Evolutionary conservation across 164 flowering plant species (phyloP).

Genomic region (Platanus orientalis): DNA sequence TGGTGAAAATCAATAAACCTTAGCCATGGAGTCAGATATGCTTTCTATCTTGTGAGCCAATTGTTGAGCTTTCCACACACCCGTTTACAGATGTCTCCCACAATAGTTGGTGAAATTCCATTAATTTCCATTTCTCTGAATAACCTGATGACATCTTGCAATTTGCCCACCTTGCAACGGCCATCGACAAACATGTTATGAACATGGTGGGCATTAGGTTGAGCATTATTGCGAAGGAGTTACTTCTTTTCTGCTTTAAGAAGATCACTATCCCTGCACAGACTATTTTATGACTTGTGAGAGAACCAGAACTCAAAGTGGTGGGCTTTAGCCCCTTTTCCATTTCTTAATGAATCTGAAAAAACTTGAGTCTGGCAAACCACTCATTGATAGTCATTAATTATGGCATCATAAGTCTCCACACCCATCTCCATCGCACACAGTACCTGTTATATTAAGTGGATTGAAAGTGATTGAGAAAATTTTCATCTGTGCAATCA

Average conservation of each 20-base stretch:
- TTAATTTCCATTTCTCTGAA: conserved; percentile 42
- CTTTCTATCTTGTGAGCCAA: too few species aligned
- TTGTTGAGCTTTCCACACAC: too few species aligned
- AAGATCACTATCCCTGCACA: conserved; percentile 55
- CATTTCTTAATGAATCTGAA: conserved; percentile 60
- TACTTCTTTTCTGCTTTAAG: conserved; percentile 65
- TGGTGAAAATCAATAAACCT: too few species aligned
- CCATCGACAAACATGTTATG: conserved; percentile 70
- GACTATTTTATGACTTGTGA: conserved; percentile 54
- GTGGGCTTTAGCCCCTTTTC: conserved; percentile 54
- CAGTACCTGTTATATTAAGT: too few species aligned
- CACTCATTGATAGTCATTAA: conserved; percentile 61
- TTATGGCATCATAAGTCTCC: conserved; percentile 53
- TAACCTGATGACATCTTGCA: conserved; percentile 40
- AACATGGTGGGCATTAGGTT: too few species aligned
- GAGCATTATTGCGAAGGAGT: too few species aligned
- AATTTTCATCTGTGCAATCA: too few species aligned
- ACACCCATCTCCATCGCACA: conserved; percentile 52
- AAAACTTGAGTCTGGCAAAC: conserved; percentile 44
- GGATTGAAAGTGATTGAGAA: too few species aligned
- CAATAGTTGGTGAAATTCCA: conserved; percentile 44
- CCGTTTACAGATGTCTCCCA: too few species aligned
- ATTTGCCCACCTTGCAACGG: conserved; percentile 41
- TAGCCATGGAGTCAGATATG: too few species aligned
- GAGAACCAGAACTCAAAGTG: conserved; percentile 57